Base-by-base conservation (phyloP, 2,329 filamentous ascomycete genomes). In the Periconia sp. region DNA sequence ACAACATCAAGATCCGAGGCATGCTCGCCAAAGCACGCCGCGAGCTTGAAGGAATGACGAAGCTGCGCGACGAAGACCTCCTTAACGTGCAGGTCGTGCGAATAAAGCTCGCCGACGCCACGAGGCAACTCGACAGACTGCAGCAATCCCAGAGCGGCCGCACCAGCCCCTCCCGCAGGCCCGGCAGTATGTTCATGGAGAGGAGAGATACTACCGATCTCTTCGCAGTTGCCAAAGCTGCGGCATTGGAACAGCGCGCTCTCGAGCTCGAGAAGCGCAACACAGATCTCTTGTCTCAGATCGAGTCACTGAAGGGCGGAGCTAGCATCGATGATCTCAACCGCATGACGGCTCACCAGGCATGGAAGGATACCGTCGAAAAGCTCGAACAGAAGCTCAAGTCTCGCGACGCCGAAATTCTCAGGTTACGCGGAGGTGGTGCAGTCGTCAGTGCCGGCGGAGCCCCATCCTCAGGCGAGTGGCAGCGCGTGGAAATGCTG, bases 191-290 rank as follows among this genome's bases (percentile, higher is more conserved):
- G 45, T 58, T 70, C 41, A 57, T 74, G 33, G 74, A 74, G 54
- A 58, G 72, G 19, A 55, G 70, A 13, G 69, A 62, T 50, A 74
- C 70, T 9, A 66, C 66, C 14, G 74, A 77, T 53, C 65, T 78
- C 15, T 78, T 76, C 58, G 74, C 73, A 11, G 69, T 65, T 0
- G 76, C 76, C 35, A 75, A 75, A 49, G 68, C 71, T 1, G 75
- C 75, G 14, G 76, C 76, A 0, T 63, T 78, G 33, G 74, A 78
- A 56, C 75, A 78, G 49, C 68, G 75, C 14, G 71, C 71, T 14
- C 68, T 78, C 15, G 76, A 77, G 54, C 60, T 77, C 2, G 76
- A 78, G 54, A 69, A 70, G 57, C 61, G 71, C 2, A 77, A 77
- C 55, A 60, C 66, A 10, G 71, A 75, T 45, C 62, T 76, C 2